Conservation (phyloP, 108 stramenopile species). For the Nitzschia sp. region DNA sequence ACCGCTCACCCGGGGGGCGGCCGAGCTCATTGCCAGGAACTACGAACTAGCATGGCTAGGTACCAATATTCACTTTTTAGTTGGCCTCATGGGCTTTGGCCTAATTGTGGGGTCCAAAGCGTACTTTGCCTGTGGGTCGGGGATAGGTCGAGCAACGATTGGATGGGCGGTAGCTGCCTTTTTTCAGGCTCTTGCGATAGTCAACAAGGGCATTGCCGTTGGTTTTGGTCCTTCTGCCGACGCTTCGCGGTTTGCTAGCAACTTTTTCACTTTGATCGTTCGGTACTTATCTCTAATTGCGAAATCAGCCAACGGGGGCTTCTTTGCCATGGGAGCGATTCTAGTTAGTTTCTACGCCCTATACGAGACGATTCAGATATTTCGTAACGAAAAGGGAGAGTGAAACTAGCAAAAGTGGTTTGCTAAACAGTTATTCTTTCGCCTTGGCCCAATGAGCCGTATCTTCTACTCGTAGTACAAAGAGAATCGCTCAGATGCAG, state of each 20-base stretch:
- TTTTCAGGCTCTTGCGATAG: constrained; percentile 9
- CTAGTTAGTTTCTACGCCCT: background rate
- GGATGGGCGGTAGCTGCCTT: constrained; percentile 22
- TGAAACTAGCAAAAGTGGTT: background rate
- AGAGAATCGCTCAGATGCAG: background rate
- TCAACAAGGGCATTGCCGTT: constrained; percentile 19
- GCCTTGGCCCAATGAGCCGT: too few species aligned
- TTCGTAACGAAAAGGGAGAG: background rate
- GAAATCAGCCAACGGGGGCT: constrained; percentile 1
- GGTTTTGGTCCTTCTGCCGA: constrained; percentile 7
- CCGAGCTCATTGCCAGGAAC: constrained; percentile 15
- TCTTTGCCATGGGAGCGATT: background rate
- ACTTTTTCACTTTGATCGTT: constrained; percentile 15
- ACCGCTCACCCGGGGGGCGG: constrained; percentile 7
- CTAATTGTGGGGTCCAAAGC: constrained; percentile 20
- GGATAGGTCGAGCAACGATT: constrained; percentile 6
- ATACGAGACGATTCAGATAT: background rate
- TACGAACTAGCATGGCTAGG: constrained; percentile 28
- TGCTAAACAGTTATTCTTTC: too few species aligned
- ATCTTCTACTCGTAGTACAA: too few species aligned
- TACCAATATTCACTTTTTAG: constrained; percentile 32
- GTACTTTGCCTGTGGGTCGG: background rate
- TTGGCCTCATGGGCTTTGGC: constrained; percentile 26
- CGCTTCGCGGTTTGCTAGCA: constrained; percentile 2
- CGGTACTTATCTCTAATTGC: constrained; percentile 3